Conservation (phyloP, 2,329 filamentous ascomycete genomes). For the Alternaria sp. region DNA sequence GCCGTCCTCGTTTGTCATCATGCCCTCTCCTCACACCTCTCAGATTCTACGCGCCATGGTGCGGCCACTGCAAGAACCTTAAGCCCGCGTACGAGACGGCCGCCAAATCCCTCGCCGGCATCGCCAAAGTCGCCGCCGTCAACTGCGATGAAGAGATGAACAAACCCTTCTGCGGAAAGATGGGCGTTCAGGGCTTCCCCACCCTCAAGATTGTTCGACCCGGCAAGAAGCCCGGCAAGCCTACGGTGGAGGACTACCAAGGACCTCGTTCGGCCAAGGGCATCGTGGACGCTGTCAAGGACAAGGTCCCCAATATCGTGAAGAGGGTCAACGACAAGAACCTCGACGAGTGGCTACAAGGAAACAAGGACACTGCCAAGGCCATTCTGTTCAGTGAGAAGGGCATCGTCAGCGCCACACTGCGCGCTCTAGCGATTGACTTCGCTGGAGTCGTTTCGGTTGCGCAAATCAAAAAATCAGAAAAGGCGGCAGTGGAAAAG, state of each 20-base stretch:
- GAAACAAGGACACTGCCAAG: constrained; percentile 75
- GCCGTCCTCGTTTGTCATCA: constrained; percentile 13
- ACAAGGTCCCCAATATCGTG: constrained; percentile 92
- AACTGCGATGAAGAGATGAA: constrained; percentile 95
- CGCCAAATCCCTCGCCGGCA: constrained; percentile 84
- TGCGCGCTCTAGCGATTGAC: constrained; percentile 88
- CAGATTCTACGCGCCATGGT: constrained; percentile 98
- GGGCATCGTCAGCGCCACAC: constrained; percentile 81
- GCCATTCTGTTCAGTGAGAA: constrained; percentile 94
- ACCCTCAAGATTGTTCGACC: constrained; percentile 94
- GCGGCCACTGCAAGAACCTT: constrained; percentile 94
- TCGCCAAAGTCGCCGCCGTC: constrained; percentile 92
- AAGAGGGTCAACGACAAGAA: constrained; percentile 81
- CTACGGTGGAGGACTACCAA: constrained; percentile 89
- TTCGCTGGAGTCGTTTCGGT: constrained; percentile 82
- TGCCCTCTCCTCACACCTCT: constrained; percentile 38
- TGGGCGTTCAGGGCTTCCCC: constrained; percentile 93
- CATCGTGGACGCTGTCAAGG: constrained; percentile 84
- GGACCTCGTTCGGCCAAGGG: constrained; percentile 82
- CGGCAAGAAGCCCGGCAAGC: constrained; percentile 79
- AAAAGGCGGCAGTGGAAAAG: constrained; percentile 72
- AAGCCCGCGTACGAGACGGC: constrained; percentile 96
- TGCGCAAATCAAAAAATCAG: constrained; percentile 84
- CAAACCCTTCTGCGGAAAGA: constrained; percentile 82
- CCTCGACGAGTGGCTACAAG: constrained; percentile 75